Evolutionary conservation across 208 protist species (phyloP).

Genomic region (Leptomonas seymouri): DNA sequence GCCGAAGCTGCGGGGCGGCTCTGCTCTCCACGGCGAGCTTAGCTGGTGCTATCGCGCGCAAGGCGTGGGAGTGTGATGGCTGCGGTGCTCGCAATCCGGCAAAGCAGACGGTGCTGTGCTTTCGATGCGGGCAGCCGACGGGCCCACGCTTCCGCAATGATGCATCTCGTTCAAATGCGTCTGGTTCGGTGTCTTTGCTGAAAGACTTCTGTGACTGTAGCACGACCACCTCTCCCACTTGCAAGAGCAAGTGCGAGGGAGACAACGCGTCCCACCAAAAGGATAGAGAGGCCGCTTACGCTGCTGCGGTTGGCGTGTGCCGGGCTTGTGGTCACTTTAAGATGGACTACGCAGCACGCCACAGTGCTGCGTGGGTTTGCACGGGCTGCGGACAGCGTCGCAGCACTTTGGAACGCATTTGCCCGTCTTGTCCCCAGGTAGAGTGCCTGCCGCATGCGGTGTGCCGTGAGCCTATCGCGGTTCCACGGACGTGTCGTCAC

Average conservation of each 20-base stretch:
- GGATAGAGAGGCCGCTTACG: slow-evolving; percentile 21
- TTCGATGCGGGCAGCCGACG: slow-evolving; percentile 54
- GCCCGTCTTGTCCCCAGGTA: slow-evolving; percentile 79
- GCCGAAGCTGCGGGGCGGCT: slow-evolving; percentile 60
- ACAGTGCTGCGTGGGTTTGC: slow-evolving; percentile 70
- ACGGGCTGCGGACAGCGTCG: slow-evolving; percentile 61
- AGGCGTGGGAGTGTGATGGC: slow-evolving; percentile 61
- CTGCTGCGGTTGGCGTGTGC: slow-evolving; percentile 48
- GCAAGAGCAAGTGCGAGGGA: neutral
- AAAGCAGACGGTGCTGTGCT: slow-evolving; percentile 66
- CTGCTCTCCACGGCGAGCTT: slow-evolving; percentile 19
- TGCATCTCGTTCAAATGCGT: neutral
- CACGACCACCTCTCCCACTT: neutral
- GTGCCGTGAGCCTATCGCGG: slow-evolving; percentile 15
- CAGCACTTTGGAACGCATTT: slow-evolving; percentile 78
- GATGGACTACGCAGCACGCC: slow-evolving; percentile 41
- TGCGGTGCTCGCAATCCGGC: slow-evolving; percentile 75
- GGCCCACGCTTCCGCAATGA: slow-evolving; percentile 44
- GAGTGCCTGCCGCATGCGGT: slow-evolving; percentile 71
- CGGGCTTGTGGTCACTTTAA: slow-evolving; percentile 53
- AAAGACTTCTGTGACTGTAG: slow-evolving; percentile 23
- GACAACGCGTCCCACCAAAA: neutral
- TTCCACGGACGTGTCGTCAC: slow-evolving; percentile 31
- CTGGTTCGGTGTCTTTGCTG: neutral
- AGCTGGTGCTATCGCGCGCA: slow-evolving; percentile 50